Percentiles rank a stretch among this genome's conserved stretches.
These are phyloP conservation scores for Pseudogymnoascus sp. DNA, from an alignment of 2,329 filamentous ascomycete genomes.

Conservation along the genomic window DNA sequence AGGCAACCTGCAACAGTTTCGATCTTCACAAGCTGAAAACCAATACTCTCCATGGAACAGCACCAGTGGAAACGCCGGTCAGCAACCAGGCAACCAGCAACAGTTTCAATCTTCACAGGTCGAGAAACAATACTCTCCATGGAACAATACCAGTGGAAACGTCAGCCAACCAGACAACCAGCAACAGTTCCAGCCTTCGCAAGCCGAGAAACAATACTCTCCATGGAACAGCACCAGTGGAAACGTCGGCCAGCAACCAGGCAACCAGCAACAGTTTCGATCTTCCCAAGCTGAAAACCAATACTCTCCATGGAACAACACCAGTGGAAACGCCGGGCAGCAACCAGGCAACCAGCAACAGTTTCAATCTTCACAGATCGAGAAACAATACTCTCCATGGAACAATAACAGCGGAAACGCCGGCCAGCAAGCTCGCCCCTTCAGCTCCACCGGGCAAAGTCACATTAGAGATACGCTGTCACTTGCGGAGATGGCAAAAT, in stretches of 20 bases:
- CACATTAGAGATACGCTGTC: slow-evolving; percentile 22
- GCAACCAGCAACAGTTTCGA: background rate
- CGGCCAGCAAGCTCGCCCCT: background rate
- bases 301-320: background rate
- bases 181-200: slow-evolving; percentile 2
- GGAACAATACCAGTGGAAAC: slow-evolving; percentile 10
- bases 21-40: background rate
- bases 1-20: background rate
- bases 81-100: background rate
- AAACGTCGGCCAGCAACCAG: background rate
- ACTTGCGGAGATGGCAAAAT: slow-evolving; percentile 16
- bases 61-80: background rate
- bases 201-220: background rate
- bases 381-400: background rate
- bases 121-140: background rate
- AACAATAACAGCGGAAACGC: background rate
- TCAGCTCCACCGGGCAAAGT: slow-evolving; percentile 3
- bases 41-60: background rate
- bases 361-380: background rate
- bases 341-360: too few species aligned
- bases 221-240: slow-evolving; percentile 4
- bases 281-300: background rate
- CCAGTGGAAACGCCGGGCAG: too few species aligned
- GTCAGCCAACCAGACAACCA: background rate
- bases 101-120: background rate